Percentiles rank a stretch among this genome's conserved stretches.
Evolutionary conservation across 1,139 yeast genomes (phyloP).

Genomic region (Protomyces arabidopsidicola): DNA sequence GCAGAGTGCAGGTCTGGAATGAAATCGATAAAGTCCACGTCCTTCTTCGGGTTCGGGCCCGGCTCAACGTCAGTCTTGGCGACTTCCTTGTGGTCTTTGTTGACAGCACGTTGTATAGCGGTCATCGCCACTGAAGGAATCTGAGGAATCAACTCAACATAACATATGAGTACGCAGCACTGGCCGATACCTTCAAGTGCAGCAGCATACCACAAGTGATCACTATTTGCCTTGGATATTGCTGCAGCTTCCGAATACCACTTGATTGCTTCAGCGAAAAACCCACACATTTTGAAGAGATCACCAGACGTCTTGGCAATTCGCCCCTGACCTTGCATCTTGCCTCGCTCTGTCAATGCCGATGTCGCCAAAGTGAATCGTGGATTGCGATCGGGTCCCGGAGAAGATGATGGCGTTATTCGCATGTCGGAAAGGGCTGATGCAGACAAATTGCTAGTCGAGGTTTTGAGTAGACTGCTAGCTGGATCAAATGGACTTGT

Average conservation of each 20-base stretch:
- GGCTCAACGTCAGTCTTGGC: constrained; percentile 24
- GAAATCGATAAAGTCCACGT: constrained; percentile 45
- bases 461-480: constrained; percentile 28
- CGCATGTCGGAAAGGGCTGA: constrained; percentile 14
- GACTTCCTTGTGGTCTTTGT: constrained; percentile 16
- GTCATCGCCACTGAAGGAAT: constrained; percentile 50
- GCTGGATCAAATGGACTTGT: constrained; percentile 34
- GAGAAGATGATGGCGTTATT: constrained; percentile 24
- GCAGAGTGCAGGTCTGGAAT: constrained; percentile 51
- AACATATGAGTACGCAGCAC: constrained; percentile 57
- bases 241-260: constrained; percentile 68
- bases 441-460: constrained; percentile 23
- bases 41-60: constrained; percentile 9
- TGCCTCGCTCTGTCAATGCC: constrained; percentile 48
- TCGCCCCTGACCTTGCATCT: constrained; percentile 62
- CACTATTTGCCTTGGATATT: constrained; percentile 59
- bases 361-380: constrained; percentile 29
- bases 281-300: constrained; percentile 73
- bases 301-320: constrained; percentile 71
- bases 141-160: constrained; percentile 55
- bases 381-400: constrained; percentile 21
- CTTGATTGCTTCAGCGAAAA: constrained; percentile 62
- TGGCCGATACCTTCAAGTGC: constrained; percentile 76
- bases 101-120: constrained; percentile 35
- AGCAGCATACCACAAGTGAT: constrained; percentile 81